Evolutionary conservation across 768 basidiomycete species (phyloP).

Genomic region (Rhodosporidiobolus sp.): DNA sequence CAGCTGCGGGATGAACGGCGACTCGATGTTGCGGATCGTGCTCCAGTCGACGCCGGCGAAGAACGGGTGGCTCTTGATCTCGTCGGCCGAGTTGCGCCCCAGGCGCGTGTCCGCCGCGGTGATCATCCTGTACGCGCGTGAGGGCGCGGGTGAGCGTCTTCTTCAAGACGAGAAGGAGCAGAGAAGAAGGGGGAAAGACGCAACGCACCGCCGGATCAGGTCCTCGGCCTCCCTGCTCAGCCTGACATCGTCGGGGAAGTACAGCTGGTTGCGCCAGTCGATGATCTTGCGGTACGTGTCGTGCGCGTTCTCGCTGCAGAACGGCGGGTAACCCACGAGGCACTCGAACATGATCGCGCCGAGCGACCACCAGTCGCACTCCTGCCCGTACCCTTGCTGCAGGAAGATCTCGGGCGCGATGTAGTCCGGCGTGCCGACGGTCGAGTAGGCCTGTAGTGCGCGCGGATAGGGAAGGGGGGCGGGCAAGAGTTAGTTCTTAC

Average conservation of each 20-base stretch:
- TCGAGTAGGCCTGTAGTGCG: slow-evolving; percentile 97
- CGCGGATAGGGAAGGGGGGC: not conserved
- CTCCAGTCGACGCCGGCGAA: slow-evolving; percentile 94
- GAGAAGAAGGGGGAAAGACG: not conserved
- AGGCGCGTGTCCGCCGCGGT: slow-evolving; percentile 76
- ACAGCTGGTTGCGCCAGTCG: slow-evolving; percentile 81
- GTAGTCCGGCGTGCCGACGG: slow-evolving; percentile 93
- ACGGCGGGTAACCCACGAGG: slow-evolving; percentile 88
- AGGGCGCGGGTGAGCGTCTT: no score
- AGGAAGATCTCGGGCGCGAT: slow-evolving; percentile 96
- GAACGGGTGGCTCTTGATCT: slow-evolving; percentile 87
- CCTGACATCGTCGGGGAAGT: slow-evolving; percentile 91
- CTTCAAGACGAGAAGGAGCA: not conserved
- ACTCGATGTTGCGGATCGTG: slow-evolving; percentile 78
- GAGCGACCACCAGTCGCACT: slow-evolving; percentile 99
- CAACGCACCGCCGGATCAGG: slow-evolving; percentile 70
- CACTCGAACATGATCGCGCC: slow-evolving; percentile 99
- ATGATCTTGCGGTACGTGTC: slow-evolving; percentile 98
- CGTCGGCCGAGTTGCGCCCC: slow-evolving; percentile 59
- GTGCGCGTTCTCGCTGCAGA: slow-evolving; percentile 93
- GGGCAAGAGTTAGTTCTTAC: not conserved
- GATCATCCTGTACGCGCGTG: slow-evolving; percentile 56
- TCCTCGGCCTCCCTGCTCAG: slow-evolving; percentile 88
- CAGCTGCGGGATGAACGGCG: slow-evolving; percentile 93
- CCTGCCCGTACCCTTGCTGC: slow-evolving; percentile 95